Evolutionary conservation across 2,329 filamentous ascomycete species (phyloP).

Genomic region (Elsinoe necatrix): DNA sequence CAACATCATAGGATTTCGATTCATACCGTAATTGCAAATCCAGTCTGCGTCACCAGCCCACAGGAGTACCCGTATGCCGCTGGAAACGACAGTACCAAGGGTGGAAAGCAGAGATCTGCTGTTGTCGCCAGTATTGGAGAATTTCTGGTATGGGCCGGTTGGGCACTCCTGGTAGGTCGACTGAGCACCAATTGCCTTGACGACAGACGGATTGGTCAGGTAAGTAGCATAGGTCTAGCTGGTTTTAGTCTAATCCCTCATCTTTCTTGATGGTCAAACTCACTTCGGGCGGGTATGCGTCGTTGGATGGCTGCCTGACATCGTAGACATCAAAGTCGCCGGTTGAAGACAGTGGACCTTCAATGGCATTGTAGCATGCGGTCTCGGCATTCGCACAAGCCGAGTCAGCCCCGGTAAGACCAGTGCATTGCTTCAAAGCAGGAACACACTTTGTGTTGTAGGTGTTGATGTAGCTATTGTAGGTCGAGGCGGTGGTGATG

Average conservation of each 20-base stretch:
- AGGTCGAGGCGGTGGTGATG: conserved; percentile 10
- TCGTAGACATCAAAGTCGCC: conserved; percentile 41
- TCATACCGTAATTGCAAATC: conserved; percentile 47
- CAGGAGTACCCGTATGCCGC: conserved; percentile 41
- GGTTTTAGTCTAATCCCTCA: not conserved
- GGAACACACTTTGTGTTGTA: conserved; percentile 35
- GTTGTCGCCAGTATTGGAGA: conserved; percentile 36
- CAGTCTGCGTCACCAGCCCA: conserved; percentile 53
- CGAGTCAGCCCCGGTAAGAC: conserved; percentile 22
- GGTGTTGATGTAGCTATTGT: conserved; percentile 28
- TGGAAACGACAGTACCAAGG: conserved; percentile 9
- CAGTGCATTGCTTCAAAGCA: conserved; percentile 32
- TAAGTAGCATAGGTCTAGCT: conserved; percentile 35
- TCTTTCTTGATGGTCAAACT: not conserved
- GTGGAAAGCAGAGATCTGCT: conserved; percentile 6
- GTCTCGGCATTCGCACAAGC: conserved; percentile 30
- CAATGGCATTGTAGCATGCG: conserved; percentile 33
- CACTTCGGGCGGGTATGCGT: conserved; percentile 31
- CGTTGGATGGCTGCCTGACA: conserved; percentile 33
- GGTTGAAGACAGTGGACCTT: conserved; percentile 26
- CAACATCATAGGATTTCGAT: not conserved
- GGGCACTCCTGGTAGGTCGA: conserved; percentile 34
- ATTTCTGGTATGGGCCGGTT: conserved; percentile 30
- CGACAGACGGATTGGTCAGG: conserved; percentile 31
- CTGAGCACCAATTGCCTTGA: conserved; percentile 40